These are phyloP conservation scores for Ramalina intermedia DNA, from an alignment of 495 filamentous ascomycete species.

Conservation along the genomic window DNA sequence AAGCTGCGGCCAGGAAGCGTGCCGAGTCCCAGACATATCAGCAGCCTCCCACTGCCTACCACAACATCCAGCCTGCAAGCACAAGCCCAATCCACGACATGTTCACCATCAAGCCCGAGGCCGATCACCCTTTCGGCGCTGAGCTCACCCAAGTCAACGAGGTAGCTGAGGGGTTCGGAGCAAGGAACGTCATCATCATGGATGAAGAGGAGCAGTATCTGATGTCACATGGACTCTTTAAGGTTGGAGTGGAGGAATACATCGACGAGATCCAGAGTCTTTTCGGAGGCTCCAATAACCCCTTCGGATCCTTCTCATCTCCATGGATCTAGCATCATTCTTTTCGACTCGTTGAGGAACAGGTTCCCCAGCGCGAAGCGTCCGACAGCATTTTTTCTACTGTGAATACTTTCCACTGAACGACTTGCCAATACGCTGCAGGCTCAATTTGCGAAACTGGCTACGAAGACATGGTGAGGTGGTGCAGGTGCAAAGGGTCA, in stretches of 20 bases:
- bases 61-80: conserved; percentile 20
- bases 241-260: conserved; percentile 73
- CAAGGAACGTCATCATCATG: conserved; percentile 34
- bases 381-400: background rate
- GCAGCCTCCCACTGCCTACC: conserved; percentile 24
- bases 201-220: conserved; percentile 60
- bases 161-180: conserved; percentile 76
- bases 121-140: conserved; percentile 33
- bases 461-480: background rate
- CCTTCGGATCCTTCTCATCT: conserved; percentile 24
- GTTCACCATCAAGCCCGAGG: conserved; percentile 24
- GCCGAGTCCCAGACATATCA: conserved; percentile 43
- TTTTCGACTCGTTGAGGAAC: conserved; percentile 7
- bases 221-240: conserved; percentile 48
- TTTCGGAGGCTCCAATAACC: conserved; percentile 38
- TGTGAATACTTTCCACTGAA: background rate
- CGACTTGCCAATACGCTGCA: conserved; percentile 5
- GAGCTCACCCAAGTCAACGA: conserved; percentile 40
- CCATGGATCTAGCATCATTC: conserved; percentile 28
- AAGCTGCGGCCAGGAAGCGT: conserved; percentile 46
- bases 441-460: background rate
- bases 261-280: conserved; percentile 63
- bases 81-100: conserved; percentile 28
- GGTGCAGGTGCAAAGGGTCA: background rate
- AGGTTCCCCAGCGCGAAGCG: conserved; percentile 5